Percentiles rank a stretch among this genome's conserved stretches.
Conservation (phyloP, 192 early-diverging fungal genomes). For the Coemansia sp. region DNA sequence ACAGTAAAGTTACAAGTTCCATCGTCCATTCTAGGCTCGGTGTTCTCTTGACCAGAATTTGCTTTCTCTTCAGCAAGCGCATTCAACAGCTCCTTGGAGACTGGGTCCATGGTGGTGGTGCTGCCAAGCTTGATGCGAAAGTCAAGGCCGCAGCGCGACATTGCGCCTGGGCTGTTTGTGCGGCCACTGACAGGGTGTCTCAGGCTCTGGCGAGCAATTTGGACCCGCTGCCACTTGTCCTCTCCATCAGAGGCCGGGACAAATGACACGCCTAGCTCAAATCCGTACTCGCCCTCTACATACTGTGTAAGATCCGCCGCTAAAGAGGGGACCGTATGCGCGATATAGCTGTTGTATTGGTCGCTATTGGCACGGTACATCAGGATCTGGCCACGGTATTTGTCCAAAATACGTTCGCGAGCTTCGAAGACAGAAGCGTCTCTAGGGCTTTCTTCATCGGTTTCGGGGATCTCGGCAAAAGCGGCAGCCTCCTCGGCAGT, state of each 20-base stretch:
- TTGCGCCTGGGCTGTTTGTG: conserved; percentile 24
- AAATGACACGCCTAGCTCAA: conserved; percentile 41
- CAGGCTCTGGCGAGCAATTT: conserved; percentile 54
- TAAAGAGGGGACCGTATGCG: conserved; percentile 29
- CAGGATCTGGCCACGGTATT: conserved; percentile 36
- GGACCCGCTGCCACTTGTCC: conserved; percentile 51
- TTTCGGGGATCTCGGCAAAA: conserved; percentile 31
- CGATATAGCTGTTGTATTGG: conserved; percentile 26
- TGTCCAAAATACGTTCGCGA: conserved; percentile 23
- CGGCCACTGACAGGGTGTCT: conserved; percentile 24
- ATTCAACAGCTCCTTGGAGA: conserved; percentile 6
- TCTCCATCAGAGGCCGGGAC: conserved; percentile 16
- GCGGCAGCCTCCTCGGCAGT: conserved; percentile 20
- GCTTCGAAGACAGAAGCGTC: neutral
- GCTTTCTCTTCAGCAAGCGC: conserved; percentile 3
- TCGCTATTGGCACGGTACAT: conserved; percentile 16
- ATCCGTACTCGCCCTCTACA: conserved; percentile 47
- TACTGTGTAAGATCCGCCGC: conserved; percentile 39
- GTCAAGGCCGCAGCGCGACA: conserved; percentile 47
- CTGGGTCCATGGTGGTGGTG: conserved; percentile 20
- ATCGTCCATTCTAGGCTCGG: conserved; percentile 25
- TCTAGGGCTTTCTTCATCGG: neutral
- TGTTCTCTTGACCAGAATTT: too few relatives aligned
- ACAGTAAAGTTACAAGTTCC: conserved; percentile 38
- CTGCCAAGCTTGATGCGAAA: conserved; percentile 47